Percentiles rank a stretch among this genome's conserved stretches.
These are phyloP conservation scores for Rhizodiscina lignyota DNA, from an alignment of 495 filamentous ascomycete species.

Conservation along the genomic window DNA sequence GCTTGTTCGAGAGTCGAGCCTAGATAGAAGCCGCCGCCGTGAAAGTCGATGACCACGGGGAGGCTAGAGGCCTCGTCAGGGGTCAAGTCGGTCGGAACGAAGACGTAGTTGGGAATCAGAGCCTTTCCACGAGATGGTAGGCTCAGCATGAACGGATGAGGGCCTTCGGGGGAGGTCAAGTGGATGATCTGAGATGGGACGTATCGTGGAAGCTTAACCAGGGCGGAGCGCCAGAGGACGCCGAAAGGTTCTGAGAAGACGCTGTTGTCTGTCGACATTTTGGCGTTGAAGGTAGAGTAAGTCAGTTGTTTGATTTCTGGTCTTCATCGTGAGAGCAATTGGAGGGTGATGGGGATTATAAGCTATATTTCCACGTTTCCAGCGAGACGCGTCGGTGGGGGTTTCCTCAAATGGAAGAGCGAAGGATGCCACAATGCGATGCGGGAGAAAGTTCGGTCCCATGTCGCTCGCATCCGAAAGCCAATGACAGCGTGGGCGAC, in stretches of 20 bases:
- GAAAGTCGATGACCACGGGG: constrained; percentile 15
- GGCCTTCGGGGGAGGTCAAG: constrained; percentile 13
- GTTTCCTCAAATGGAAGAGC: too few species aligned
- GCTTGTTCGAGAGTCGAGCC: constrained; percentile 15
- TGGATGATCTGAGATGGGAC: constrained; percentile 11
- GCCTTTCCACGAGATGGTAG: constrained; percentile 10
- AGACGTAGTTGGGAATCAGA: constrained; percentile 15
- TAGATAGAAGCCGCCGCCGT: constrained; percentile 18
- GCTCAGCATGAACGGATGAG: constrained; percentile 14
- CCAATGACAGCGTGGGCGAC: too few species aligned
- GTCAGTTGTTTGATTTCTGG: too few species aligned
- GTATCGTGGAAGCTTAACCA: constrained; percentile 13
- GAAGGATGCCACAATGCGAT: too few species aligned
- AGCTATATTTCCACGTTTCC: too few species aligned
- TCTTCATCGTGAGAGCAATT: too few species aligned
- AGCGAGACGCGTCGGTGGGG: too few species aligned
- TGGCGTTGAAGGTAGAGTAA: too few species aligned
- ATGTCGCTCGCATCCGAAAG: too few species aligned
- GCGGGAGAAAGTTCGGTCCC: too few species aligned
- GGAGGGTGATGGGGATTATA: too few species aligned
- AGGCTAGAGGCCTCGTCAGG: constrained; percentile 1
- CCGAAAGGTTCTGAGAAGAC: constrained; percentile 41
- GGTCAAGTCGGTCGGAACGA: constrained; percentile 7
- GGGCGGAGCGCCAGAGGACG: constrained; percentile 14
- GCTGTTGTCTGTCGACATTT: too few species aligned